A percentile compares a stretch with the other conserved stretches of the same genome.
These are phyloP conservation scores for Agrocybe praecox DNA, from an alignment of 768 basidiomycete genomes.

Conservation along the genomic window DNA sequence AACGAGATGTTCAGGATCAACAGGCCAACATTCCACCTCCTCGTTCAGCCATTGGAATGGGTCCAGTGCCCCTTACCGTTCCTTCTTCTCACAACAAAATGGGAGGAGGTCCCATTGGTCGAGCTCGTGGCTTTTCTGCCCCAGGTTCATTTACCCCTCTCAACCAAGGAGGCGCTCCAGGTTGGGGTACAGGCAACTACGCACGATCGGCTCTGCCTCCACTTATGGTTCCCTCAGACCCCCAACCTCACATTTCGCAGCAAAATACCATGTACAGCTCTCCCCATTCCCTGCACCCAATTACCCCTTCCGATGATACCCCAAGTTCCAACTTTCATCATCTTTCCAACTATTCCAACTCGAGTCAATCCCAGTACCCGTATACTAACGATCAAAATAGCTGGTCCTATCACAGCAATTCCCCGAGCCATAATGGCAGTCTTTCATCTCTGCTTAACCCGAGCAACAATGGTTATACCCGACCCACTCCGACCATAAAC, in stretches of 20 bases:
- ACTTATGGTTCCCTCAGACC: constrained; percentile 80
- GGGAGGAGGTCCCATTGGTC: constrained; percentile 44
- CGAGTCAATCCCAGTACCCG: constrained; percentile 52
- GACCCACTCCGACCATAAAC: constrained; percentile 71
- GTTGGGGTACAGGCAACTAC: constrained; percentile 61
- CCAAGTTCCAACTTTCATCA: constrained; percentile 49
- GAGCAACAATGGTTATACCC: constrained; percentile 54
- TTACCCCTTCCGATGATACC: constrained; percentile 72
- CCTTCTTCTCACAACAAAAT: constrained; percentile 51
- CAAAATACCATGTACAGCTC: constrained; percentile 57
- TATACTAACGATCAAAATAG: constrained; percentile 57
- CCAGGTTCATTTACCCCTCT: constrained; percentile 81
- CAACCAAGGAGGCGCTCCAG: constrained; percentile 54
- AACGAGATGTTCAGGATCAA: constrained; percentile 74
- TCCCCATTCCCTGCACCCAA: constrained; percentile 63
- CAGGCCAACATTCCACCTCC: constrained; percentile 63
- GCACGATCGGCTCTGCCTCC: constrained; percentile 73
- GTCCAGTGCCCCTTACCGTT: constrained; percentile 64
- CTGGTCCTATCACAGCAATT: constrained; percentile 54
- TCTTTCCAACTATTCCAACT: constrained; percentile 45
- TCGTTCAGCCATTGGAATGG: constrained; percentile 74
- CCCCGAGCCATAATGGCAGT: constrained; percentile 70
- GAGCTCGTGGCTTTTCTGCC: constrained; percentile 80
- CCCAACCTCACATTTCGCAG: constrained; percentile 56
- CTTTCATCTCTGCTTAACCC: constrained; percentile 82